Evolutionary conservation across 2,329 filamentous ascomycete species (phyloP).

Genomic region (Biscogniauxia marginata): DNA sequence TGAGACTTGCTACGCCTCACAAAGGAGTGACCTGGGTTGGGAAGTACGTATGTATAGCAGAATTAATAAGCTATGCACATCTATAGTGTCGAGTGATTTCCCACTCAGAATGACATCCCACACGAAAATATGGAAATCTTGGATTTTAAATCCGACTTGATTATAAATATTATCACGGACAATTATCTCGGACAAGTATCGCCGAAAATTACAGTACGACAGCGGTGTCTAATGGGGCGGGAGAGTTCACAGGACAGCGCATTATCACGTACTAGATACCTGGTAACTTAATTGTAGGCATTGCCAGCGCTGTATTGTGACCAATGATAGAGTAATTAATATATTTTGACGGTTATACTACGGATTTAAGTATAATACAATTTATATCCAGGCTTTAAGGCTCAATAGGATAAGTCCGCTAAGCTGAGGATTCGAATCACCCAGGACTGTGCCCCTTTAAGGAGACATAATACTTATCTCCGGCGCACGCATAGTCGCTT

Average conservation of each 20-base stretch:
- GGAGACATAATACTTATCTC: neutral
- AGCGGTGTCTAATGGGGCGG: too few species aligned
- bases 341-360: too few species aligned
- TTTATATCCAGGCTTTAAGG: too few species aligned
- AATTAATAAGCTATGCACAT: neutral
- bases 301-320: too few species aligned
- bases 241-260: too few species aligned
- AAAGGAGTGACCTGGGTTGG: neutral
- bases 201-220: too few species aligned
- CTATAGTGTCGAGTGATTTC: neutral
- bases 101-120: neutral
- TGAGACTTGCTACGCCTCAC: neutral
- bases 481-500: neutral
- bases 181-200: too few species aligned
- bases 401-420: neutral
- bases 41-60: neutral
- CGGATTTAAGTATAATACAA: neutral
- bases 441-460: neutral
- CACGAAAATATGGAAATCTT: neutral
- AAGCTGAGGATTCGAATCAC: neutral
- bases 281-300: too few species aligned
- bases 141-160: neutral
- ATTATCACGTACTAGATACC: too few species aligned
- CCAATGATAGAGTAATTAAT: too few species aligned
- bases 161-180: neutral